Evolutionary conservation across 169 alveolate genomes (phyloP).

Genomic region (Plasmodium relictum): DNA sequence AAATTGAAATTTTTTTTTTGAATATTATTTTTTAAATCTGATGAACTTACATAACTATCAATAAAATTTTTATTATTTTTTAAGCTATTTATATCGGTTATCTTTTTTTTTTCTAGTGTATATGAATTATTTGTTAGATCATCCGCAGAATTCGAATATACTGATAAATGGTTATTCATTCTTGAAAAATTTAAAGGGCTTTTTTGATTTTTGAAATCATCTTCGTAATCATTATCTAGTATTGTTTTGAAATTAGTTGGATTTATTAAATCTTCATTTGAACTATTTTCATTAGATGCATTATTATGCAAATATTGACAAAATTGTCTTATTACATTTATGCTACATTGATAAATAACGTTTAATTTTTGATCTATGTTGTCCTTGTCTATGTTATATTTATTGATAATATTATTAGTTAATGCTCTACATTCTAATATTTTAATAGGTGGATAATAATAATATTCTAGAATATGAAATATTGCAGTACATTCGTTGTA

Average conservation of each 20-base stretch:
- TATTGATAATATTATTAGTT: slow-evolving; percentile 70
- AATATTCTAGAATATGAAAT: slow-evolving; percentile 87
- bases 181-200: slow-evolving; percentile 4
- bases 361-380: slow-evolving; percentile 62
- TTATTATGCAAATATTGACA: slow-evolving; percentile 70
- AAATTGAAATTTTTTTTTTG: slow-evolving; percentile 43
- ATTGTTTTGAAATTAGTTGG: slow-evolving; percentile 9
- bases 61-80: slow-evolving; percentile 8
- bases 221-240: slow-evolving; percentile 21
- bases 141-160: slow-evolving; percentile 36
- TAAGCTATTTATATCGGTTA: slow-evolving; percentile 6
- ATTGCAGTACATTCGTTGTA: slow-evolving; percentile 87
- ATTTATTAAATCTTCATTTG: slow-evolving; percentile 51
- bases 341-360: slow-evolving; percentile 71
- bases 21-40: not conserved
- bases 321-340: slow-evolving; percentile 76
- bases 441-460: slow-evolving; percentile 80
- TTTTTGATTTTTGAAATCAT: slow-evolving; percentile 37
- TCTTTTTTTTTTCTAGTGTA: slow-evolving; percentile 11
- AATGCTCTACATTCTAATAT: slow-evolving; percentile 74
- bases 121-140: slow-evolving; percentile 15
- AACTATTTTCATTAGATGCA: slow-evolving; percentile 48
- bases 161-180: slow-evolving; percentile 11
- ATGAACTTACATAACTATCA: too few species aligned
- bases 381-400: slow-evolving; percentile 50